These are phyloP conservation scores for Xerocomellus amylosporus DNA, from an alignment of 768 basidiomycete species.

Conservation along the genomic window DNA sequence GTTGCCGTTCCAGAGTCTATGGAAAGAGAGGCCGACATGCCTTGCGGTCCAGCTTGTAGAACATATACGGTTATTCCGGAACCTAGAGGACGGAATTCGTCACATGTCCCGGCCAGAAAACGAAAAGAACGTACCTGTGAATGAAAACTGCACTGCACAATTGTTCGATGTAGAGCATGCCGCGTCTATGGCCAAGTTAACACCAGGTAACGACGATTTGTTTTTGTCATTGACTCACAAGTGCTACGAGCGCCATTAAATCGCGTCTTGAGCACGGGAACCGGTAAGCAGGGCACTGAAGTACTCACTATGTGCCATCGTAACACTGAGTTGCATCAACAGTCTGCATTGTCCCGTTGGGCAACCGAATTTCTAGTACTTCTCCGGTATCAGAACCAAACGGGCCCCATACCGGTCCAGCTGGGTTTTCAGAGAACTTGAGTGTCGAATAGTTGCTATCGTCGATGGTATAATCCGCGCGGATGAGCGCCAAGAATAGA, in stretches of 20 bases:
- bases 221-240: conserved; percentile 14
- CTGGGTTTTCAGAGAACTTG: conserved; percentile 27
- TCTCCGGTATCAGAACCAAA: conserved; percentile 24
- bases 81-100: conserved; percentile 4
- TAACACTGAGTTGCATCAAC: conserved; percentile 23
- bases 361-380: conserved; percentile 18
- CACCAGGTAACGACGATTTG: neutral
- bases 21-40: conserved; percentile 27
- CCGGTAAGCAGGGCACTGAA: neutral
- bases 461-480: conserved; percentile 28
- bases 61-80: conserved; percentile 32
- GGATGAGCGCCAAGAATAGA: conserved; percentile 5
- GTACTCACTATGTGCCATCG: conserved; percentile 27
- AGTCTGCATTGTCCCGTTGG: conserved; percentile 27
- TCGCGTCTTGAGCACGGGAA: conserved; percentile 1
- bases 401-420: conserved; percentile 27
- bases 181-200: conserved; percentile 17
- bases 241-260: conserved; percentile 12
- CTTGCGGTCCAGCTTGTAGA: conserved; percentile 26
- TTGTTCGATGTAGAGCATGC: conserved; percentile 23
- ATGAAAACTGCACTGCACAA: conserved; percentile 25
- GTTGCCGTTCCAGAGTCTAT: conserved; percentile 23
- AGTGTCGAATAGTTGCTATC: conserved; percentile 26
- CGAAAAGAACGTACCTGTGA: conserved; percentile 14
- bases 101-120: neutral